These are phyloP conservation scores for Mollisiaceae sp. DNA, from an alignment of 2,329 filamentous ascomycete species.

Conservation along the genomic window DNA sequence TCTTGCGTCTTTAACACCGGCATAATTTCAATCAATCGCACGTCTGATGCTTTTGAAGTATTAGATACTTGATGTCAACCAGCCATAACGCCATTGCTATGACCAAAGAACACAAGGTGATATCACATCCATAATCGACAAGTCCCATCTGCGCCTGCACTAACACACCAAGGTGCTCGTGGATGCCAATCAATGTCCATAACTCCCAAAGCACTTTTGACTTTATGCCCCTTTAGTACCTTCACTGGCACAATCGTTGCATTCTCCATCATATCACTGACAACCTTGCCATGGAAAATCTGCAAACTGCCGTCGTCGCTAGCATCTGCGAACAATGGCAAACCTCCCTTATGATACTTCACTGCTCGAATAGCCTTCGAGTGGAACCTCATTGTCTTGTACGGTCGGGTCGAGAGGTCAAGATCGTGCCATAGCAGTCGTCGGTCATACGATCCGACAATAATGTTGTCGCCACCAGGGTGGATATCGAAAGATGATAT, in stretches of 20 bases:
- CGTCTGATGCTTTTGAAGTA: slow-evolving; percentile 19
- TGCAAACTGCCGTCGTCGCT: slow-evolving; percentile 94
- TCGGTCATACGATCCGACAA: slow-evolving; percentile 93
- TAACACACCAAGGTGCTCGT: slow-evolving; percentile 90
- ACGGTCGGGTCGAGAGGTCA: slow-evolving; percentile 86
- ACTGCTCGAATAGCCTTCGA: slow-evolving; percentile 88
- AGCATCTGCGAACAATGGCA: slow-evolving; percentile 90
- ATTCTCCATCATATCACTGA: slow-evolving; percentile 93
- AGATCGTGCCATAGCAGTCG: slow-evolving; percentile 96
- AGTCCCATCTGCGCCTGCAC: slow-evolving; percentile 91
- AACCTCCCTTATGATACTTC: slow-evolving; percentile 78
- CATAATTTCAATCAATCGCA: not conserved
- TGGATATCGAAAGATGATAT: slow-evolving; percentile 95
- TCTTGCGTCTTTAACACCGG: not conserved
- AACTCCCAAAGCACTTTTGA: slow-evolving; percentile 85
- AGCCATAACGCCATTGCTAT: slow-evolving; percentile 34
- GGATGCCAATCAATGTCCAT: slow-evolving; percentile 97
- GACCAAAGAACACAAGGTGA: slow-evolving; percentile 19
- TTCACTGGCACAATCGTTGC: slow-evolving; percentile 96
- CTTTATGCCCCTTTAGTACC: slow-evolving; percentile 87
- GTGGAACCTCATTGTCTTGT: slow-evolving; percentile 97
- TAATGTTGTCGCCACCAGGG: slow-evolving; percentile 89
- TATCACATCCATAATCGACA: slow-evolving; percentile 82
- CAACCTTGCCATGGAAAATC: slow-evolving; percentile 96
- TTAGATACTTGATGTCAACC: slow-evolving; percentile 18